Evolutionary conservation across 441 rosid species (phyloP), one percentile per base, ranked within the genome.

Genomic region (Adansonia grandidieri): DNA sequence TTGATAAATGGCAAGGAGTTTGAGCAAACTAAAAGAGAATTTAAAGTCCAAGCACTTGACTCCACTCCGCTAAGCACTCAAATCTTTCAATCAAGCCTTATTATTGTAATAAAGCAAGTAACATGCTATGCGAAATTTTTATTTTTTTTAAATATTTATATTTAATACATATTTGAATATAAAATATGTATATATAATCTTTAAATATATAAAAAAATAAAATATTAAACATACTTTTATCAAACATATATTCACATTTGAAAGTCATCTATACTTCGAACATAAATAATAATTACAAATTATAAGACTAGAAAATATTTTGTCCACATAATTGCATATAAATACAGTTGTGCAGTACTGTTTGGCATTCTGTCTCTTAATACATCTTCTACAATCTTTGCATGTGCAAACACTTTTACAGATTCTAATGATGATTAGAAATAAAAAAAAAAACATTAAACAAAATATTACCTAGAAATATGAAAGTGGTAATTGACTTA

Each of bases 301-400:
- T 51, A 51, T 28, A 28, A 14, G 28, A 57, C 65, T 4, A 7
- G 40, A 61, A 51, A 20, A 48, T 37, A 24, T 71, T 48, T 64
- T 64, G 47, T 61, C 40, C 14, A 4, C 65, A 61, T 24, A 74
- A 66, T 32, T 79, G 48, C 45, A 11, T 67, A 20, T 20, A 28
- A 28, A 28, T 11, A 20, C 9, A 20, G 37, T 19, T 20, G 53
- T 32, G 40, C 71, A 17, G 37, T 44, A 24, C 28, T 0, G 28
- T 15, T 47, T 17, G 56, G 56, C n/a, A 45, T 7, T n/a, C 50
- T 66, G 51, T 42, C 24, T n/a, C 5, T 6, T 0, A 8, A 7
- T 3, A 64, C n/a, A 24, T 42, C 63, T 58, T 60, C 40, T 14
- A 45, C 19, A 9, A 63, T 63, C 68, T 63, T 70, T 22, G 60